These are phyloP conservation scores for Remersonia thermophila DNA, from an alignment of 2,329 filamentous ascomycete genomes.

Conservation along the genomic window DNA sequence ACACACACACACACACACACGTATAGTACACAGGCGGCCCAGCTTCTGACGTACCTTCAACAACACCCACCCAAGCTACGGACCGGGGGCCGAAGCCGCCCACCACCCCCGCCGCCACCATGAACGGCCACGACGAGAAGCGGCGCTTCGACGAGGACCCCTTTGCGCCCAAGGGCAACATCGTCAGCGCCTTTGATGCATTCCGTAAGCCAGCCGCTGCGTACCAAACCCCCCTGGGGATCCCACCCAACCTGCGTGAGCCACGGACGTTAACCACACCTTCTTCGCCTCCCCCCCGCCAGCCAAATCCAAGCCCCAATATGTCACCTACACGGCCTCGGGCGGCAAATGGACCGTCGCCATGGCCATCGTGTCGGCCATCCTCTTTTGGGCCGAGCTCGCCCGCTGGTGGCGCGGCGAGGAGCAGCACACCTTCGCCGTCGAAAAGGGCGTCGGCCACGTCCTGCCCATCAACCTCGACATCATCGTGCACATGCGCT, in stretches of 20 bases:
- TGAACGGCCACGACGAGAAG: slow-evolving; percentile 67
- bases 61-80: neutral
- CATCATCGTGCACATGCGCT: slow-evolving; percentile 81
- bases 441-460: slow-evolving; percentile 83
- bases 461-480: slow-evolving; percentile 91
- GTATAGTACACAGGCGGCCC: no score
- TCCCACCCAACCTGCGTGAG: slow-evolving; percentile 2
- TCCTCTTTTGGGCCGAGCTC: slow-evolving; percentile 70
- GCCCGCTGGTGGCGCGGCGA: slow-evolving; percentile 70
- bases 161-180: slow-evolving; percentile 61
- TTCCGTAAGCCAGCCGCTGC: slow-evolving; percentile 56
- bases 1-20: no score
- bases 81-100: neutral
- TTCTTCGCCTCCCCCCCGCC: slow-evolving; percentile 1
- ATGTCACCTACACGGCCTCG: slow-evolving; percentile 69
- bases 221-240: neutral
- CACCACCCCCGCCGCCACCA: slow-evolving; percentile 24
- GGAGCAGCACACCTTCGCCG: slow-evolving; percentile 81
- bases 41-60: no score
- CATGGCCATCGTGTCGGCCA: slow-evolving; percentile 59
- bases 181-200: slow-evolving; percentile 85
- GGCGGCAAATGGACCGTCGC: slow-evolving; percentile 90
- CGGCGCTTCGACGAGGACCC: slow-evolving; percentile 62
- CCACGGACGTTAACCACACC: no score
- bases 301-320: slow-evolving; percentile 95